Evolutionary conservation across 1,139 yeast species (phyloP), one percentile per base, ranked within the genome.

Genomic region (Insectozyma bohioensis): DNA sequence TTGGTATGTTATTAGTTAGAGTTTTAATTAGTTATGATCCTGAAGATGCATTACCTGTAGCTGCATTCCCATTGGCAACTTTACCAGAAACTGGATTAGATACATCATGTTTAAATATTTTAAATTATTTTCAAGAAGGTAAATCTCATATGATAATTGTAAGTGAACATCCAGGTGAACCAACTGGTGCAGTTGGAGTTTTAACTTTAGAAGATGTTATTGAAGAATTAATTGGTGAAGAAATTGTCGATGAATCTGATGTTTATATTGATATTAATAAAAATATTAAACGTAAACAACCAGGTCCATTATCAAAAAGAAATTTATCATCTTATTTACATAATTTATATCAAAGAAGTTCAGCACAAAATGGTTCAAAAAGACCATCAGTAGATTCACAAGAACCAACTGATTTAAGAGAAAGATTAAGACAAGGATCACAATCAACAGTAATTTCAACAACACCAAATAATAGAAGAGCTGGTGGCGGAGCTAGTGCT

Each of bases 71-170:
- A 6, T 71, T 92, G 51, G 97, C 97, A 2, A 92, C 97, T 0
- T 72, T 92, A 31, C 98, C 98, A 0, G 97, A 92, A 62, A 92
- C 98, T 0, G 80, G 84, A 2, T 83, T 87, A 21, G 90, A 84
- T 34, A 90, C 97, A 2, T 87, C 97, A 4, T 92, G 97, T 59
- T 69, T 92, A 53, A 90, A 92, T 58, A 90, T 92, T 45, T 72
- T 92, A 51, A 92, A 92, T 58, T 92, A 90, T 59, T 92, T 92
- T 71, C 98, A 92, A 61, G 97, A 90, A 58, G 98, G 98, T 41
- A 90, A 88, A 58, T 83, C 95, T 2, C 98, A 92, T 58, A 92
- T 92, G 98, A 92, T 94, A 48, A 82, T 90, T 26, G 96, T 92
- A 9, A 80, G 94, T 46, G 83, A 80, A 41, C 67, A 71, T 31